Evolutionary conservation across 352 stramenopile species (phyloP), one percentile per base, ranked within the genome.

Genomic region (Pythium sp.): DNA sequence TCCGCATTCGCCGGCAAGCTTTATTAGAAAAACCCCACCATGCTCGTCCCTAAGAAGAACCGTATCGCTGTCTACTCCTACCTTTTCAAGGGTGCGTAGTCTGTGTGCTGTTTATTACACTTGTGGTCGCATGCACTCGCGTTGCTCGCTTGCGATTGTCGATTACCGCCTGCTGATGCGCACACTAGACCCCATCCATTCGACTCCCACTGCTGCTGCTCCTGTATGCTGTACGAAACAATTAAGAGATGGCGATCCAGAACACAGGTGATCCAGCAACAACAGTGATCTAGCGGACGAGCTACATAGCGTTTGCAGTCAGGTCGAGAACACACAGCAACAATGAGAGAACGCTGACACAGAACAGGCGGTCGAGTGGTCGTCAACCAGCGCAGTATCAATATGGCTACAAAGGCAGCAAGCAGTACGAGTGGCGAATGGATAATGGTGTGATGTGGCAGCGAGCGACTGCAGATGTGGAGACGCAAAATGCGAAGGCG

Each of bases 31-130:
- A 32, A 26, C 47, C 32, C 67, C 71, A 92, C 72, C 79, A 94
- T 94, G 87, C 88, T 95, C 82, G 88, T 99, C 83, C 90, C 96
- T 62, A 99, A 99, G 89, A 97, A 98, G 84, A 98, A 99, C 91
- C 96, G 97, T 79, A 98, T 99, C 81, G 95, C 95, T 80, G 95
- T 99, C 76, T 99, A 99, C 90, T 98, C 91, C 66, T 99, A 99
- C 93, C 96, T 99, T 62, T 98, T 98, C 83, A 97, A 97, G 80
- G 83, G 82, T 93, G 77, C 75, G 79, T 88, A 22, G 22, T 67
- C 9, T 38, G 24, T 55, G 24, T 34, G 28, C 9, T 64, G 5
- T 36, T 38, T 43, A 51, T 51, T 24, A 11, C 43, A 24, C 9
- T 46, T 46, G 8, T 24, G 26, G 53, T 46, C 34, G 15, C 65